A percentile compares a stretch with the other conserved stretches of the same genome.
phyloP scores from a whole-genome alignment of 2,329 filamentous ascomycete genomes.

The Nothophoma quercina region DNA sequence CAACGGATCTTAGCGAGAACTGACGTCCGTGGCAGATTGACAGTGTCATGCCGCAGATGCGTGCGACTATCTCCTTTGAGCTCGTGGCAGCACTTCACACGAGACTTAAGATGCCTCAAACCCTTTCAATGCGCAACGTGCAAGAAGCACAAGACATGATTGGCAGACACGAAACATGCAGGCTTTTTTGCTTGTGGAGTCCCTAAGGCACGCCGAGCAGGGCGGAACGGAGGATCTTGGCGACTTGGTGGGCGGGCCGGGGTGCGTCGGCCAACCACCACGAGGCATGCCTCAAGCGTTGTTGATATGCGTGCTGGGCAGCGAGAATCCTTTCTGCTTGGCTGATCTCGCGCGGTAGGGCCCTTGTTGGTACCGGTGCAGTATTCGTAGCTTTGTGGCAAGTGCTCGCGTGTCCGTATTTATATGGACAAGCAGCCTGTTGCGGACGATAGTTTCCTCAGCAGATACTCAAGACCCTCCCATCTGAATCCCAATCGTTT shows the following conservation, averaged over 20 bases:
- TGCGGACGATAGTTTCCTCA: neutral
- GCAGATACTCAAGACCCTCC: neutral
- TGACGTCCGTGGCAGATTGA: neutral
- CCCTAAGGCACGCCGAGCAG: conserved; percentile 21
- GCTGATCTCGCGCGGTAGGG: conserved; percentile 5
- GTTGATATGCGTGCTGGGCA: conserved; percentile 2
- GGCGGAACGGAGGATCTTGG: conserved; percentile 22
- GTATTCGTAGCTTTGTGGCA: conserved; percentile 17
- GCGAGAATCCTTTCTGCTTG: conserved; percentile 18
- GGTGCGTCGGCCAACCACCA: conserved; percentile 14
- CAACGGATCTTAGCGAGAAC: neutral
- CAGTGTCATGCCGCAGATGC: neutral
- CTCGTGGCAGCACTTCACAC: neutral
- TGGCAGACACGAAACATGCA: conserved; percentile 5
- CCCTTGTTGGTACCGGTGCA: neutral
- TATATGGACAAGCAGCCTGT: conserved; percentile 4
- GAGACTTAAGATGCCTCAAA: conserved; percentile 14
- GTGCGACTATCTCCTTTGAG: conserved; percentile 1
- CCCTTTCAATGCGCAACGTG: conserved; percentile 18
- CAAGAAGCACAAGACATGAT: conserved; percentile 3
- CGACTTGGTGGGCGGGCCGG: conserved; percentile 19
- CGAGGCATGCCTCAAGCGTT: neutral
- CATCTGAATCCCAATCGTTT: neutral
- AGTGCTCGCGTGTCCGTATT: conserved; percentile 20
- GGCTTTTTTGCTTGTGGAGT: conserved; percentile 15